Evolutionary conservation across 345 rosid species (phyloP).

Genomic region (Dovyalis caffra): DNA sequence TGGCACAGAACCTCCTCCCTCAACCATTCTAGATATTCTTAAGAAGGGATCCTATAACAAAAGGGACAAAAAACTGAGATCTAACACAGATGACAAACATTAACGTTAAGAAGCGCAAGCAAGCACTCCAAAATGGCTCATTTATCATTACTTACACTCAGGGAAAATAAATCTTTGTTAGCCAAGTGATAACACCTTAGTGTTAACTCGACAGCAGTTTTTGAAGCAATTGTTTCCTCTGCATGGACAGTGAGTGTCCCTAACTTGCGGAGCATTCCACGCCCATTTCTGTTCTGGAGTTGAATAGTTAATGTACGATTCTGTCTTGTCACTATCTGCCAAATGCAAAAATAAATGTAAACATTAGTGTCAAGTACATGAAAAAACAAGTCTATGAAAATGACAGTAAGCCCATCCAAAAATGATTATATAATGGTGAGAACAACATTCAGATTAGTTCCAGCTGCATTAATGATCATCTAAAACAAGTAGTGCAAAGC

Average conservation of each 20-base stretch:
- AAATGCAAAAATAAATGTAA: background rate
- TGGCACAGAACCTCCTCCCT: slow-evolving; percentile 50
- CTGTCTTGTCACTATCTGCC: slow-evolving; percentile 65
- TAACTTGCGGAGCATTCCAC: slow-evolving; percentile 35
- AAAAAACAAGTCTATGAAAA: background rate
- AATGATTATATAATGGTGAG: background rate
- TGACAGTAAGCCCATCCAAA: background rate
- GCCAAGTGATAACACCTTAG: slow-evolving; percentile 55
- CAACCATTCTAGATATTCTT: slow-evolving; percentile 70
- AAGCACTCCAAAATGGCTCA: background rate
- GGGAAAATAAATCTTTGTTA: slow-evolving; percentile 74
- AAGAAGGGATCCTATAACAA: slow-evolving; percentile 72
- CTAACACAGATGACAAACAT: background rate
- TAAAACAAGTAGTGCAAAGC: background rate
- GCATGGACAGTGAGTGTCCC: slow-evolving; percentile 69
- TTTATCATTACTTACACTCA: slow-evolving; percentile 52
- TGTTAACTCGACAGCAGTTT: slow-evolving; percentile 50
- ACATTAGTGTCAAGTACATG: slow-evolving; percentile 1
- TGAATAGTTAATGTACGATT: slow-evolving; percentile 48
- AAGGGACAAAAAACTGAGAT: slow-evolving; percentile 3
- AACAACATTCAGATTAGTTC: background rate
- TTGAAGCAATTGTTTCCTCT: slow-evolving; percentile 68
- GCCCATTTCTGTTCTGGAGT: slow-evolving; percentile 41
- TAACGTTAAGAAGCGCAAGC: too few species aligned
- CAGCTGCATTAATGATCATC: background rate